These are phyloP conservation scores for Pestalotiopsis sp. DNA, from an alignment of 2,329 filamentous ascomycete genomes.

Conservation along the genomic window DNA sequence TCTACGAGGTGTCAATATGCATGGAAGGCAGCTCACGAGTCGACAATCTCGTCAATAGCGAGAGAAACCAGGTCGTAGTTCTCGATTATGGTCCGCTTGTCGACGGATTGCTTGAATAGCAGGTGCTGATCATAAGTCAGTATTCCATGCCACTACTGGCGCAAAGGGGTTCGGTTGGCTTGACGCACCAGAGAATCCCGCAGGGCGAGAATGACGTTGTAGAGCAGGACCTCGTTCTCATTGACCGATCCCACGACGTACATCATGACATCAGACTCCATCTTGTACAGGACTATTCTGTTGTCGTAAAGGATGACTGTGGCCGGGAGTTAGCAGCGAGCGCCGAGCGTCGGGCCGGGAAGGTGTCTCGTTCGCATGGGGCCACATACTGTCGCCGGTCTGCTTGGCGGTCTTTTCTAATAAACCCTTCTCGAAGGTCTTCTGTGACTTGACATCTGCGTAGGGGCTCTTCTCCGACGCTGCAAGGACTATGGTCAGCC, in stretches of 20 bases:
- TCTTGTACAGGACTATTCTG: constrained; percentile 95
- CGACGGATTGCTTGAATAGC: constrained; percentile 79
- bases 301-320: constrained; percentile 99
- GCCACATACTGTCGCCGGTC: constrained; percentile 47
- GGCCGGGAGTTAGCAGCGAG: constrained; percentile 12
- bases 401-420: constrained; percentile 96
- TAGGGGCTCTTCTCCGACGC: constrained; percentile 73
- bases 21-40: constrained; percentile 54
- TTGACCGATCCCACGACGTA: constrained; percentile 91
- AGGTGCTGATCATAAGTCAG: background rate
- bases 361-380: background rate
- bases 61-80: constrained; percentile 97
- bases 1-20: background rate
- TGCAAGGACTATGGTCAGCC: constrained; percentile 29
- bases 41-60: constrained; percentile 92
- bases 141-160: background rate
- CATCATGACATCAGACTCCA: constrained; percentile 94
- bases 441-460: constrained; percentile 88
- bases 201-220: constrained; percentile 90
- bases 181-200: constrained; percentile 74
- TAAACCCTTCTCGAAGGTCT: constrained; percentile 94
- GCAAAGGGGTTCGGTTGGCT: constrained; percentile 83
- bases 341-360: background rate
- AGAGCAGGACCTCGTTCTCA: constrained; percentile 96
- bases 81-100: constrained; percentile 97